Evolutionary conservation across 208 protist genomes (phyloP).

Genomic region (Acanthamoeba divionensis): DNA sequence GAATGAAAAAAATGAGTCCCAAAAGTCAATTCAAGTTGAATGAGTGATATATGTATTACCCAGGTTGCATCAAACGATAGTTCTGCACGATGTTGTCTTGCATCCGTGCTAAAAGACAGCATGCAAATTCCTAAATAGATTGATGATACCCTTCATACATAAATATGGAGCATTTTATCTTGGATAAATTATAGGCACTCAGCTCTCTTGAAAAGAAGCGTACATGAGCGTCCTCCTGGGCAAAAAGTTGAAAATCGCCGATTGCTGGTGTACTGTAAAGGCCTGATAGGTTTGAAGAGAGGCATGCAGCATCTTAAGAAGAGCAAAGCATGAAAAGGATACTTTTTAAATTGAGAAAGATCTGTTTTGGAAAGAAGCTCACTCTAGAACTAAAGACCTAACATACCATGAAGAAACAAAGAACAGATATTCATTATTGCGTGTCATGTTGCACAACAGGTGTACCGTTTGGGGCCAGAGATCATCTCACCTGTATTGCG

Average conservation of each 20-base stretch:
- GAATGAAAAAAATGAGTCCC: not conserved
- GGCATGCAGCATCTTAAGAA: not conserved
- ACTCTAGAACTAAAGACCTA: not conserved
- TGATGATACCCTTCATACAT: not conserved
- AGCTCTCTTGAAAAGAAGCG: not conserved
- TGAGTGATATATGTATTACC: not conserved
- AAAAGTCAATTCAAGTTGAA: not conserved
- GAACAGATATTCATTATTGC: not conserved
- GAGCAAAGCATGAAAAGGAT: not conserved
- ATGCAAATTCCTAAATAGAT: not conserved
- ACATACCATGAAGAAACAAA: too few species aligned
- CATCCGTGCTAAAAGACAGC: not conserved
- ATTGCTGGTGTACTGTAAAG: not conserved
- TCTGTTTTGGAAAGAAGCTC: constrained; percentile 29
- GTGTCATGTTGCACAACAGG: not conserved
- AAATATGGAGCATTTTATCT: not conserved
- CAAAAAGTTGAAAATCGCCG: constrained; percentile 34
- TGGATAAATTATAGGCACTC: not conserved
- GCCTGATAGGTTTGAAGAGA: not conserved
- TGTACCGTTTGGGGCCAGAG: not conserved
- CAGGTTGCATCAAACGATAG: not conserved
- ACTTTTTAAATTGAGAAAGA: constrained; percentile 31
- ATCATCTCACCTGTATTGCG: not conserved
- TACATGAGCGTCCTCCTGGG: constrained; percentile 51
- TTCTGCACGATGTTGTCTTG: constrained; percentile 5